phyloP scores from a whole-genome alignment of 768 basidiomycete genomes.

The Leccinum variicolor region DNA sequence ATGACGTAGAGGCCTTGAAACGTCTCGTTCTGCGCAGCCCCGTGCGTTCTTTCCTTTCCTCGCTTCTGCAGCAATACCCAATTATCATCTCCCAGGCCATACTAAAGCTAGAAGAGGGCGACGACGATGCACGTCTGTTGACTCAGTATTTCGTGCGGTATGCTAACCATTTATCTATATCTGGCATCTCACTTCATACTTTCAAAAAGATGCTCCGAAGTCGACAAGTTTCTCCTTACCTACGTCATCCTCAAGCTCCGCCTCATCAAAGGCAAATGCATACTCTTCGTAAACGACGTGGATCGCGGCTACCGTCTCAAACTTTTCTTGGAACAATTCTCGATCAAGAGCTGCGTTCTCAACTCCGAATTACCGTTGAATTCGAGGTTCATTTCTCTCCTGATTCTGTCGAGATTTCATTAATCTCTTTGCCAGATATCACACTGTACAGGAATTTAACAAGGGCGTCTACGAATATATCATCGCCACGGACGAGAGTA shows the following conservation, averaged over 20 bases:
- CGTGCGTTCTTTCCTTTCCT: constrained; percentile 42
- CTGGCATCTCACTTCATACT: not conserved
- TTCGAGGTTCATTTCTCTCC: constrained; percentile 54
- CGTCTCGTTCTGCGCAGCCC: constrained; percentile 85
- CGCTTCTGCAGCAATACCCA: not conserved
- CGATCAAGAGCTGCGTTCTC: constrained; percentile 91
- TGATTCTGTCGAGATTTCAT: not conserved
- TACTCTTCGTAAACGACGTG: constrained; percentile 95
- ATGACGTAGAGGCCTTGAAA: constrained; percentile 90
- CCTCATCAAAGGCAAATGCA: constrained; percentile 93
- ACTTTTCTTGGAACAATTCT: constrained; percentile 97
- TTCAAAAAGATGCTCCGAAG: constrained; percentile 76
- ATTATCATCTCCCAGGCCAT: constrained; percentile 56
- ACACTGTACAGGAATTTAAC: constrained; percentile 98
- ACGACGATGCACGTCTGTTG: constrained; percentile 76
- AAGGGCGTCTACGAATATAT: constrained; percentile 98
- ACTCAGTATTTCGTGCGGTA: constrained; percentile 85
- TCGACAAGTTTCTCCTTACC: constrained; percentile 94
- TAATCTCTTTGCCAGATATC: constrained; percentile 56
- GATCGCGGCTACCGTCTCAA: constrained; percentile 94
- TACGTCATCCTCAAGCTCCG: constrained; percentile 97
- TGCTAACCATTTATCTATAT: constrained; percentile 14
- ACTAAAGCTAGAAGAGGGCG: constrained; percentile 82
- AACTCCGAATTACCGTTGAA: constrained; percentile 96
- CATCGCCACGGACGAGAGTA: constrained; percentile 93